Conservation (phyloP, 345 rosid genomes). For the Capsella bursapastoris region DNA sequence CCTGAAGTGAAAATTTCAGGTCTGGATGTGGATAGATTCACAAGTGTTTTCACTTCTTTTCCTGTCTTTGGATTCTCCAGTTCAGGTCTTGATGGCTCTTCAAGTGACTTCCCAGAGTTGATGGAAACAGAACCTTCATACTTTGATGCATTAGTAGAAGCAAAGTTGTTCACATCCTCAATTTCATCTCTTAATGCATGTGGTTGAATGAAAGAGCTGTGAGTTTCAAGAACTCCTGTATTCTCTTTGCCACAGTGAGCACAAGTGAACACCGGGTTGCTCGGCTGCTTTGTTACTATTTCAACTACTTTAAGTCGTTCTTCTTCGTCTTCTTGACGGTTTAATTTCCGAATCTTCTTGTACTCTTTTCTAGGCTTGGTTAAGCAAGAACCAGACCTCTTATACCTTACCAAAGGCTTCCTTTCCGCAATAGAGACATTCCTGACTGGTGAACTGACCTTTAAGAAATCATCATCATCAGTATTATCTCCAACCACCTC, state of each 20-base stretch:
- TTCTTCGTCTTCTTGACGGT: constrained; percentile 26
- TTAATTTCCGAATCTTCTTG: constrained; percentile 12
- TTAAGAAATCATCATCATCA: constrained; percentile 35
- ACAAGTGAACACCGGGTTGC: constrained; percentile 21
- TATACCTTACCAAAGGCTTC: constrained; percentile 29
- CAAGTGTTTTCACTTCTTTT: constrained; percentile 20
- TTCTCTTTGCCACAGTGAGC: constrained; percentile 40
- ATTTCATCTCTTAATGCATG: constrained; percentile 24
- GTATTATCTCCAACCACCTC: constrained; percentile 32
- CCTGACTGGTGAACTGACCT: constrained; percentile 2
- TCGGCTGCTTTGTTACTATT: neutral
- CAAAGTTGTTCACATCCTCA: constrained; percentile 34
- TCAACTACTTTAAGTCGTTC: neutral
- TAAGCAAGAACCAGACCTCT: constrained; percentile 30
- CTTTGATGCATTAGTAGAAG: neutral
- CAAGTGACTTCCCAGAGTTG: constrained; percentile 30
- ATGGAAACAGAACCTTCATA: constrained; percentile 26
- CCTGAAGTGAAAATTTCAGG: neutral
- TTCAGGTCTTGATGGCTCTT: constrained; percentile 22
- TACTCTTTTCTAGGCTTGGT: constrained; percentile 21
- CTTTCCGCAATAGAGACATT: constrained; percentile 18
- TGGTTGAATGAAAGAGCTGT: constrained; percentile 14
- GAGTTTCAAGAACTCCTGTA: constrained; percentile 20
- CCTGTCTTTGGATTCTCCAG: neutral
- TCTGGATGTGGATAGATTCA: constrained; percentile 5